Base-by-base conservation (phyloP, 2,329 filamentous ascomycete genomes). In the Venturia effusa region DNA sequence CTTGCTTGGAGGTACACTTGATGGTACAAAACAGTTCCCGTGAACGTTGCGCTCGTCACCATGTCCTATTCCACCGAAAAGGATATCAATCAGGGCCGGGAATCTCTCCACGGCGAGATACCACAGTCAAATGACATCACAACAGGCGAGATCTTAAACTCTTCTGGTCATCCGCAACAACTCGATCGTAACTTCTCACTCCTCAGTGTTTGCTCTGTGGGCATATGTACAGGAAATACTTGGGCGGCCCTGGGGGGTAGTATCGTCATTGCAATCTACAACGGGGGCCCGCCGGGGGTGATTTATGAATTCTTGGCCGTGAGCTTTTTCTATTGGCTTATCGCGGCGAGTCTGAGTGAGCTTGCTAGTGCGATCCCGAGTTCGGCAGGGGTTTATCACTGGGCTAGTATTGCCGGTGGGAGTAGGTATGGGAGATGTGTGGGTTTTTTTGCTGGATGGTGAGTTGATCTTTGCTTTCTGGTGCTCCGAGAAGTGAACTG, bases 151-250 rank as follows among this genome's bases (percentile, higher is more conserved):
- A 70, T 76, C 6, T 68, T 82, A 66, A 82, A 82, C 67, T 76
- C 77, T 1, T 79, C 78, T 1, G 80, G 80, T 1, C 80, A 83
- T 68, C 73, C 76, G 41, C 80, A 83, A 67, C 79, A 83, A 68
- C 72, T 83, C 1, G 76, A 81, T 55, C 74, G 79, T 1, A 77
- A 80, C 45, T 82, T 82, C 69, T 77, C 75, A 43, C 70, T 83
- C 3, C 68, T 77, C 67, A 77, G 74, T 37, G 76, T 81, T 51
- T 79, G 76, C 67, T 72, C 76, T 13, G 75, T 81, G 37, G 79
- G 77, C 4, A 75, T 79, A 32, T 75, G 75, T 1, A 78, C 77
- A 11, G 77, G 70, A 0, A 73, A 73, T 67, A 74, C 75, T 0
- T 79, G 78, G 78, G 74, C 74, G 7, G 77, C 77, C 5, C 64